These are phyloP conservation scores for Paraurostyla sp. DNA, from an alignment of 73 alveolate species.

Conservation along the genomic window DNA sequence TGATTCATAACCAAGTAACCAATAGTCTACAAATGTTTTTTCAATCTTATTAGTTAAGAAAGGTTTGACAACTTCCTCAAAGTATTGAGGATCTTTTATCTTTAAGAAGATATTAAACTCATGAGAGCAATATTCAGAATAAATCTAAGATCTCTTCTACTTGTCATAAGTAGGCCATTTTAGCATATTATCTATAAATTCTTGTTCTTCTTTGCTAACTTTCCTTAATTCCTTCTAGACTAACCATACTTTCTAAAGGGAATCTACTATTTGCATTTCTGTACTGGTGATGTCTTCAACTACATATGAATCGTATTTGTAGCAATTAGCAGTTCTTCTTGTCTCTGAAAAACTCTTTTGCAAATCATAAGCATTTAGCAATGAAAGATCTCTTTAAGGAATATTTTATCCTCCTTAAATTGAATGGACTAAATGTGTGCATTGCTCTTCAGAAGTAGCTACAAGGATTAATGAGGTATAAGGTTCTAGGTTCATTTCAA, in stretches of 20 bases:
- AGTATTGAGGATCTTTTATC: conserved; percentile 70
- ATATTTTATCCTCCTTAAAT: background rate
- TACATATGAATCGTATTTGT: background rate
- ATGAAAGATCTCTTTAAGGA: conserved; percentile 27
- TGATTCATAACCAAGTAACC: conserved; percentile 45
- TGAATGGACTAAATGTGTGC: background rate
- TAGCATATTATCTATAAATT: conserved; percentile 29
- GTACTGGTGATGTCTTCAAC: conserved; percentile 54
- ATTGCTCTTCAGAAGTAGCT: conserved; percentile 24
- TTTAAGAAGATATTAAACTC: conserved; percentile 75
- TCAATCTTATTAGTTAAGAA: conserved; percentile 70
- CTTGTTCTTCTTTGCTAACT: background rate
- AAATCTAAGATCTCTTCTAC: conserved; percentile 56
- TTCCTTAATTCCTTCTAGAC: conserved; percentile 56
- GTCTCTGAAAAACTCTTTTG: conserved; percentile 21
- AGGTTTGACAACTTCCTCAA: conserved; percentile 70
- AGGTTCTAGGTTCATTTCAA: background rate
- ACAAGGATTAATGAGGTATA: background rate
- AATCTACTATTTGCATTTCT: conserved; percentile 66
- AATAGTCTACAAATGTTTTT: conserved; percentile 71
- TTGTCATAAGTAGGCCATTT: conserved; percentile 51
- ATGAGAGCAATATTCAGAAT: conserved; percentile 62
- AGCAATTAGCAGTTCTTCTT: background rate
- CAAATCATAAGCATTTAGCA: background rate
- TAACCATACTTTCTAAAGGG: conserved; percentile 56